Percentiles rank a stretch among this genome's conserved stretches.
Conservation (phyloP, 1,284 basidiomycete species). For the Rhodofomes roseus region DNA sequence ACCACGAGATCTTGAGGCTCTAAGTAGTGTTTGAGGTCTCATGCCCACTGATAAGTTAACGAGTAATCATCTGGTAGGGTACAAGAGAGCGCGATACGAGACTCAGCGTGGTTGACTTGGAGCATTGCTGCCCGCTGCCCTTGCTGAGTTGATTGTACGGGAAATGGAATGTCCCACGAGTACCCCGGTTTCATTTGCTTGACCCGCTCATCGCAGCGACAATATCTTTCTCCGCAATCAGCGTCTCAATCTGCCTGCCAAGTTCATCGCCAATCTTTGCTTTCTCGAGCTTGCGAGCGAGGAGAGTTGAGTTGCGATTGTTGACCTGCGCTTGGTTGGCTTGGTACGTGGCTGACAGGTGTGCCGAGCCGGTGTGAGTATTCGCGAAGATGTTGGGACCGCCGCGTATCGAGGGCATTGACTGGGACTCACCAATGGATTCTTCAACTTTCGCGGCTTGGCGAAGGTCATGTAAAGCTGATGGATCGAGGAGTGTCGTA, state of each 20-base stretch:
- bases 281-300: constrained; percentile 18
- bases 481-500: neutral
- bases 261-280: constrained; percentile 12
- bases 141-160: too few species aligned
- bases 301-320: constrained; percentile 10
- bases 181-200: neutral
- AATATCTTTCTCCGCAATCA: constrained; percentile 12
- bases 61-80: too few species aligned
- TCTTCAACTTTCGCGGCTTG: neutral
- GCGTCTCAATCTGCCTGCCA: constrained; percentile 14
- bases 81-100: too few species aligned
- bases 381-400: too few species aligned
- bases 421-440: neutral
- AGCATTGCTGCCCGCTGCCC: too few species aligned
- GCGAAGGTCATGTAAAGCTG: neutral
- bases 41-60: too few species aligned
- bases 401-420: too few species aligned
- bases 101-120: too few species aligned
- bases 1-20: too few species aligned
- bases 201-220: constrained; percentile 5
- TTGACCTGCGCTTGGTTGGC: constrained; percentile 5
- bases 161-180: too few species aligned
- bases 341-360: neutral
- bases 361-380: neutral
- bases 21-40: too few species aligned